These are phyloP conservation scores for Lactarius trivialis DNA, from an alignment of 768 basidiomycete genomes.

Conservation along the genomic window DNA sequence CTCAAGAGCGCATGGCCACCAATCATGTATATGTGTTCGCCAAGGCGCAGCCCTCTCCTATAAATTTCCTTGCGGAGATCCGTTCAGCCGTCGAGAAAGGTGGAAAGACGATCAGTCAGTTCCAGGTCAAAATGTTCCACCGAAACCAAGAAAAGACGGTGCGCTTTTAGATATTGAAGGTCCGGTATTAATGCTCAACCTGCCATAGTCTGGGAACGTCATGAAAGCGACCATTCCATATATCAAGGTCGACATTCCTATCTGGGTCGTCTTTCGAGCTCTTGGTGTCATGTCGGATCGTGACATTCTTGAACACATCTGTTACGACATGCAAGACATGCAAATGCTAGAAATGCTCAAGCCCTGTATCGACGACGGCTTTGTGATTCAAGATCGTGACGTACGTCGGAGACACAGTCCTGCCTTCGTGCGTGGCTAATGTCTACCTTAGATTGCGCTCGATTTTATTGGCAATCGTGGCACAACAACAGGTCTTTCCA, in stretches of 20 bases:
- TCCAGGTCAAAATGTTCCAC: conserved; percentile 97
- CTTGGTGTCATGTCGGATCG: conserved; percentile 96
- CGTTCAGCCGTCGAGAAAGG: conserved; percentile 96
- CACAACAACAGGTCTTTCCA: conserved; percentile 84
- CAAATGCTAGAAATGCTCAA: conserved; percentile 98
- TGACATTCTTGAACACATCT: conserved; percentile 97
- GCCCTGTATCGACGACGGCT: conserved; percentile 97
- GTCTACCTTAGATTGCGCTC: conserved; percentile 50
- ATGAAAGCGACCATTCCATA: conserved; percentile 98
- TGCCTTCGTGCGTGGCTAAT: conserved; percentile 16
- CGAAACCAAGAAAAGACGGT: conserved; percentile 84
- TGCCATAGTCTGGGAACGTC: conserved; percentile 68
- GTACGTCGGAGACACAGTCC: conserved; percentile 35
- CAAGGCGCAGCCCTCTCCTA: conserved; percentile 93
- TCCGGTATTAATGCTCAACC: conserved; percentile 17
- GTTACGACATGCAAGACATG: conserved; percentile 93
- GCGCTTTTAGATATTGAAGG: conserved; percentile 30
- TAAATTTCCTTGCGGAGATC: conserved; percentile 94
- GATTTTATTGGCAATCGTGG: conserved; percentile 99
- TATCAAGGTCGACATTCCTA: conserved; percentile 96
- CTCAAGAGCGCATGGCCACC: conserved; percentile 98
- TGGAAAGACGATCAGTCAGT: conserved; percentile 95
- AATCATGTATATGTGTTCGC: conserved; percentile 99
- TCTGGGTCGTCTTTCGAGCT: conserved; percentile 98
- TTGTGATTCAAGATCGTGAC: conserved; percentile 96